Evolutionary conservation across 2,329 filamentous ascomycete genomes (phyloP), one percentile per base, ranked within the genome.

Genomic region (Hysterium pulicare): DNA sequence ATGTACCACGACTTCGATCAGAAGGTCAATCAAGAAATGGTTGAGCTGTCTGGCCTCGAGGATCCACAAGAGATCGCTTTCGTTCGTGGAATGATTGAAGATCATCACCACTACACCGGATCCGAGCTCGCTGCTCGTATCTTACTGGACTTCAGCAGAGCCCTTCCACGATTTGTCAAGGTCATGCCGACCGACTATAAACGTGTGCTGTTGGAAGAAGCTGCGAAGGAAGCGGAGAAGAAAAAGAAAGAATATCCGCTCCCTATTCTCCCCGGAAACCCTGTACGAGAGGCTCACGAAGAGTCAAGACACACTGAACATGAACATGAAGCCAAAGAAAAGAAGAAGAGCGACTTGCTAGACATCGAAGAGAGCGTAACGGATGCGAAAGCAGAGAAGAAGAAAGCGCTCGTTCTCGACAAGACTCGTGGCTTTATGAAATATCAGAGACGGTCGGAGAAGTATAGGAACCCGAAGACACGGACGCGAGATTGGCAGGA

Each of bases 361-460:
- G 90, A 97, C 59, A 91, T 97, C 44, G 91, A 97, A 63, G 91
- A 96, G 72, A 91, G 87, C 48, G 77, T 97, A 40, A 83, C 83
- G 11, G 90, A 96, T 68, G 81, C 80, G 30, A 86, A 87, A 55
- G 84, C 83, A 2, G 90, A 95, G 73, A 95, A 95, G 77, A 86
- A 86, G 75, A 90, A 91, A 68, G 87, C 90, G 5, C 77, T 96
- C 16, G 88, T 96, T 5, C 81, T 97, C n/a, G 90, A 97, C 75
- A 97, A 97, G 81, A 97, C 91, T 1, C 84, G 83, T 57, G 91
- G 91, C 22, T 97, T 97, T 77, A 96, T 95, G 89, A 93, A 95
- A 71, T 97, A 96, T 73, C 81, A 87, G 66, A 87, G 91, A 41
- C 87, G 90, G 44, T 82, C 86, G 16, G 91, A 97, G 76, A 96